Conservation (phyloP, 2,329 filamentous ascomycete species). For the Exophiala viscosa region DNA sequence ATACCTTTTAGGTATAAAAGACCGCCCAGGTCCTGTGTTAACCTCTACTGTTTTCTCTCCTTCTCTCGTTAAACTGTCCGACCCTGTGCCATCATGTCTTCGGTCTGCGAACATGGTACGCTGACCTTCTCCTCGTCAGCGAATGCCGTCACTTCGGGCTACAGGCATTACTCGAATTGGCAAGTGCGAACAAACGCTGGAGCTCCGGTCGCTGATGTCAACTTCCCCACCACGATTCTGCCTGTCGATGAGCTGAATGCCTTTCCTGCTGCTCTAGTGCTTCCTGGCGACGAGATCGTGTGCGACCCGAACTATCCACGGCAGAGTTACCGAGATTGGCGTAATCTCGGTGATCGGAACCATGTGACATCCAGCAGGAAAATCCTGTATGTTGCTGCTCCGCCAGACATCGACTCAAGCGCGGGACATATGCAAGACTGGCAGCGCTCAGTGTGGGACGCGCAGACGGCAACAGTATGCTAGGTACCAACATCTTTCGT, state of each 20-base stretch:
- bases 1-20: background rate
- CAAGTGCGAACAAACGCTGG: constrained; percentile 7
- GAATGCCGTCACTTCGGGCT: background rate
- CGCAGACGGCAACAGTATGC: background rate
- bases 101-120: background rate
- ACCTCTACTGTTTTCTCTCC: background rate
- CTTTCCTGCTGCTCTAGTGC: constrained; percentile 58
- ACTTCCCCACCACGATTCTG: no score
- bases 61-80: background rate
- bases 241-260: constrained; percentile 11
- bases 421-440: constrained; percentile 41
- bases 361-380: constrained; percentile 44
- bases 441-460: constrained; percentile 26
- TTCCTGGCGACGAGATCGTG: constrained; percentile 59
- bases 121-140: background rate
- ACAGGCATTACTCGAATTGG: background rate
- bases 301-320: constrained; percentile 49
- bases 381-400: constrained; percentile 53
- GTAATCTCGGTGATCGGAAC: constrained; percentile 46
- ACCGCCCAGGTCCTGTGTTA: background rate
- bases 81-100: background rate
- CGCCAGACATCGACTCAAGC: constrained; percentile 41
- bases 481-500: background rate
- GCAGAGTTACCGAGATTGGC: constrained; percentile 55
- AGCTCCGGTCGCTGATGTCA: no score